phyloP scores from a whole-genome alignment of 306 rosid species.

The Prosopis cineraria region DNA sequence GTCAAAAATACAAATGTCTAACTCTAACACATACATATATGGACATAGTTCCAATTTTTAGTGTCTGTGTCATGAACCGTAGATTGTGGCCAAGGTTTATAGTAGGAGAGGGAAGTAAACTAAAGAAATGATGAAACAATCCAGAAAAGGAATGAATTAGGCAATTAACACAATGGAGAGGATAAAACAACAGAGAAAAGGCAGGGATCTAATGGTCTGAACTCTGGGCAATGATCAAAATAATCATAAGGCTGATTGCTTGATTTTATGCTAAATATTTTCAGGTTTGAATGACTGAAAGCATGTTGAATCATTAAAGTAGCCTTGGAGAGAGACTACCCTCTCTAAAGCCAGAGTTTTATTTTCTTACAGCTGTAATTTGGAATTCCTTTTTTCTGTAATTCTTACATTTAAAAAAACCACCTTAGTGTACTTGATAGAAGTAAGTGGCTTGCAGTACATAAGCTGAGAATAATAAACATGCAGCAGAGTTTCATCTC shows the following conservation, averaged over 20 bases:
- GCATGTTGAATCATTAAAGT: no score
- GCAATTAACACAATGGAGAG: background rate
- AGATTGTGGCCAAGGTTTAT: background rate
- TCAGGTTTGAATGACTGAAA: no score
- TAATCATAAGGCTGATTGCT: no score
- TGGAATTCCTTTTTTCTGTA: background rate
- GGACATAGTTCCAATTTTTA: background rate
- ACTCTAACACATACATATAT: background rate
- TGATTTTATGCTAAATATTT: no score
- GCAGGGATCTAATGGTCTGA: background rate
- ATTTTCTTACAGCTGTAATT: background rate
- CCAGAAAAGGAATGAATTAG: background rate
- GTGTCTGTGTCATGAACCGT: background rate
- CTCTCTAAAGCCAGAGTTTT: background rate
- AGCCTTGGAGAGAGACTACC: no score
- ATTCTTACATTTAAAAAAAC: background rate
- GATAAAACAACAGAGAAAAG: background rate
- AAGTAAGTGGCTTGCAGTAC: background rate
- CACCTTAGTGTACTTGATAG: background rate
- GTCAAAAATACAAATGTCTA: background rate
- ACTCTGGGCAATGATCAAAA: no score
- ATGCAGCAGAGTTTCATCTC: background rate
- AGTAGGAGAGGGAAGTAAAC: background rate
- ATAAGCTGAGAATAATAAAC: background rate
- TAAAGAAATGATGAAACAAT: background rate